Evolutionary conservation across 2,329 filamentous ascomycete genomes (phyloP).

Genomic region (Kalmusia sp.): DNA sequence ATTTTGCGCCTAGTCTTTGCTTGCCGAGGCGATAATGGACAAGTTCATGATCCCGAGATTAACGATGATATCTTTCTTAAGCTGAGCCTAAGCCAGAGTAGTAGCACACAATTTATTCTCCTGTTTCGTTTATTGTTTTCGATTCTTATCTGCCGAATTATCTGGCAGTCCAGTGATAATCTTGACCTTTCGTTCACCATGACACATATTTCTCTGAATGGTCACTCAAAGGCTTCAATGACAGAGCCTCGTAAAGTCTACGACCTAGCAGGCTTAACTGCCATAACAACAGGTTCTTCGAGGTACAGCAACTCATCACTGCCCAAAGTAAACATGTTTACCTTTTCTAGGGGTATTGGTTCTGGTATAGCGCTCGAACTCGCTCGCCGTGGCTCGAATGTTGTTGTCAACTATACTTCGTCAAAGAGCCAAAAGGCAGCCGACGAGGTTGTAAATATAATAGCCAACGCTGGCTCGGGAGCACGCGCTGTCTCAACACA

Average conservation of each 20-base stretch:
- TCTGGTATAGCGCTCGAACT: slow-evolving; percentile 68
- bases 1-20: too few relatives aligned
- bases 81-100: too few relatives aligned
- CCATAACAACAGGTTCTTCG: slow-evolving; percentile 75
- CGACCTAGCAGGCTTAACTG: slow-evolving; percentile 66
- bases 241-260: slow-evolving; percentile 4
- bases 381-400: slow-evolving; percentile 68
- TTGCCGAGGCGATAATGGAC: too few relatives aligned
- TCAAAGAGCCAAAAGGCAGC: slow-evolving; percentile 59
- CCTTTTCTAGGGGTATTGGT: slow-evolving; percentile 66
- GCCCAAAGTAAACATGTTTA: not conserved
- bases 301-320: slow-evolving; percentile 58
- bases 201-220: not conserved
- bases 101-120: too few relatives aligned
- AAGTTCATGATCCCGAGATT: too few relatives aligned
- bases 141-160: too few relatives aligned
- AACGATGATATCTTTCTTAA: too few relatives aligned
- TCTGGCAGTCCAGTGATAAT: too few relatives aligned
- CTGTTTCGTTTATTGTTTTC: too few relatives aligned
- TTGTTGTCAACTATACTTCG: slow-evolving; percentile 73
- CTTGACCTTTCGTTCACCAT: not conserved
- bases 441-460: slow-evolving; percentile 56
- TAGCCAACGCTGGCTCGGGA: slow-evolving; percentile 64
- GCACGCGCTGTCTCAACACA: slow-evolving; percentile 53
- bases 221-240: not conserved